Evolutionary conservation across 495 filamentous ascomycete species (phyloP), one percentile per base, ranked within the genome.

Genomic region (Aspergillus mulundensis): DNA sequence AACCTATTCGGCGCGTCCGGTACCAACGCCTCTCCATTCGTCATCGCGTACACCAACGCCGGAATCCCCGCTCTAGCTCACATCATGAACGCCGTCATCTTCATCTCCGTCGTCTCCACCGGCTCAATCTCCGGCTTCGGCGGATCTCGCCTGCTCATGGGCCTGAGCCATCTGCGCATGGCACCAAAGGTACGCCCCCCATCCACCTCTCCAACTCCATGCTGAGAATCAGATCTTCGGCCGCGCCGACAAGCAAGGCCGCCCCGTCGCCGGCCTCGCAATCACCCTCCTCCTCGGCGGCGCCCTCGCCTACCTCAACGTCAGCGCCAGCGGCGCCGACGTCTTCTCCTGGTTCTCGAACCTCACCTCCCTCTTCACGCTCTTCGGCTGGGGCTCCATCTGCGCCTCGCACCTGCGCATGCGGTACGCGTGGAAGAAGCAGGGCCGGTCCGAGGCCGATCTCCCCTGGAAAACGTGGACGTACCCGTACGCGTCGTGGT

Each of bases 331-430:
- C 34, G 74, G 71, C 8, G 51, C 62, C 1, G 63, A 59, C 5
- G 73, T 87, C 36, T 88, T 88, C 66, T 67, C 74, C 59, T 88
- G 85, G 85, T 67, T 86, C 8, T 70, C 78, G 15, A 77, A 79
- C 48, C 58, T 85, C 8, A 78, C 76, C 20, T 81, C 79, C 50
- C 72, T 84, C 6, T 69, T 77, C 14, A 75, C 80, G 7, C 74
- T 86, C 30, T 83, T 84, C 61, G 78, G 76, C 4, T 84, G 80
- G 77, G 79, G 74, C 12, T 74, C 67, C 30, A 84, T 84, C 58
- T 82, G 75, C 59, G 58, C 83, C 19, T 71, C 81, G 1, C 81
- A 84, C 51, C 71, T 82, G 50, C 77, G 76, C 6, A 87, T 87
- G 74, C 83, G 86, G 23, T 60, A 57, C 23, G 85, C 83, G 15